phyloP scores from a whole-genome alignment of 2,329 filamentous ascomycete genomes.

The Penicillium sp. region DNA sequence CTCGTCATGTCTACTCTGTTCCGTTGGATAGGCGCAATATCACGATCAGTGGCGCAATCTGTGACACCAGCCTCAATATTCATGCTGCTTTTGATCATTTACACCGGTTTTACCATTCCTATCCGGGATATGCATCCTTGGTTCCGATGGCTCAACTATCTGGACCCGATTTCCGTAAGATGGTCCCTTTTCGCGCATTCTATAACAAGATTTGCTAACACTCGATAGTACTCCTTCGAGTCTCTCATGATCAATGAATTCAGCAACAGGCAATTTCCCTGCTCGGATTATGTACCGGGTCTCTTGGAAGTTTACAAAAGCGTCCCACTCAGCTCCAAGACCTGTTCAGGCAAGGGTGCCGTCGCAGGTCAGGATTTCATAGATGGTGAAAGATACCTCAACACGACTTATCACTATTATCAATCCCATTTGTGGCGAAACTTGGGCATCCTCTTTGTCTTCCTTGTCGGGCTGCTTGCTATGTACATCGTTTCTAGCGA shows the following conservation, averaged over 20 bases:
- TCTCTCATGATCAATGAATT: constrained; percentile 85
- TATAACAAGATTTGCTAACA: not conserved
- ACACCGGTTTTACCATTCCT: constrained; percentile 50
- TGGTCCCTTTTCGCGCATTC: not conserved
- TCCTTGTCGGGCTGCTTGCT: constrained; percentile 59
- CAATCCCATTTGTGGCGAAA: constrained; percentile 65
- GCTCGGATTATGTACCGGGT: constrained; percentile 47
- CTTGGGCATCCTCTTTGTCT: constrained; percentile 66
- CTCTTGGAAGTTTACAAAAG: constrained; percentile 43
- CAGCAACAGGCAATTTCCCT: constrained; percentile 59
- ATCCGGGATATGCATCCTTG: constrained; percentile 70
- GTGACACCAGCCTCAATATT: constrained; percentile 58
- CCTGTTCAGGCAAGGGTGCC: constrained; percentile 62
- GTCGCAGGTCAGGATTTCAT: constrained; percentile 56
- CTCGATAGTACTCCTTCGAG: constrained; percentile 69
- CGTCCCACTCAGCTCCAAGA: constrained; percentile 41
- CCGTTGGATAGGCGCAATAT: constrained; percentile 73
- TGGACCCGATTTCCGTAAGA: constrained; percentile 67
- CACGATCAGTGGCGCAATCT: constrained; percentile 64
- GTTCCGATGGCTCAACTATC: constrained; percentile 81
- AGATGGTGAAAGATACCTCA: constrained; percentile 60
- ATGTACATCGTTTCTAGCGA: constrained; percentile 66
- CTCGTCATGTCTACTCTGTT: constrained; percentile 85
- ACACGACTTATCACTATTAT: constrained; percentile 57
- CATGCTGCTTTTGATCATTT: constrained; percentile 48